Conservation (phyloP, 2,329 filamentous ascomycete genomes). For the Claviceps africana region DNA sequence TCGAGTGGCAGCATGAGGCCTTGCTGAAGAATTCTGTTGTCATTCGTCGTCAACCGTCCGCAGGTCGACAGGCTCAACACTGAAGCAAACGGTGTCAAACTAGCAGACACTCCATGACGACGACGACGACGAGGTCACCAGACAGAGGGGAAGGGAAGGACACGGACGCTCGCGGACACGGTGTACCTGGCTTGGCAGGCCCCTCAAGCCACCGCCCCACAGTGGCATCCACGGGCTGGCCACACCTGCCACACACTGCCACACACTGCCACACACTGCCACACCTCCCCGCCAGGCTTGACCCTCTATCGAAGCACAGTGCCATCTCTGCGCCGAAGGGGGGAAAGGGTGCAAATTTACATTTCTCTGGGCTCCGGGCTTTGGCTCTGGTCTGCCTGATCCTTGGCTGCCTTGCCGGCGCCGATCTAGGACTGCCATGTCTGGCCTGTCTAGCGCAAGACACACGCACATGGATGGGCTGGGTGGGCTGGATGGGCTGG, state of each 20-base stretch:
- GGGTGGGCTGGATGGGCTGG: too few species aligned
- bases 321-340: not conserved
- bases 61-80: too few species aligned
- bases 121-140: too few species aligned
- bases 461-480: not conserved
- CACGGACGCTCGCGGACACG: not conserved
- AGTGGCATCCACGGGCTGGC: not conserved
- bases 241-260: too few species aligned
- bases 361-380: not conserved
- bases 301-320: not conserved
- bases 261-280: not conserved
- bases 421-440: constrained; percentile 15
- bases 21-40: too few species aligned
- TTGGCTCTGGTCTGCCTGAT: not conserved
- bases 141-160: too few species aligned
- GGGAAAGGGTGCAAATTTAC: not conserved
- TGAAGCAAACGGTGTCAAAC: too few species aligned
- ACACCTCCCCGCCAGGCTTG: not conserved
- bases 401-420: constrained; percentile 8
- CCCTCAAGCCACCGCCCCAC: not conserved
- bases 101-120: too few species aligned
- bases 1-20: too few species aligned
- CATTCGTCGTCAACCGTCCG: too few species aligned
- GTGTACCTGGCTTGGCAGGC: not conserved
- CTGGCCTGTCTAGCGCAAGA: constrained; percentile 7